Conservation (phyloP, 2,329 filamentous ascomycete genomes). For the Dryadomyces quercus-mongolicae region DNA sequence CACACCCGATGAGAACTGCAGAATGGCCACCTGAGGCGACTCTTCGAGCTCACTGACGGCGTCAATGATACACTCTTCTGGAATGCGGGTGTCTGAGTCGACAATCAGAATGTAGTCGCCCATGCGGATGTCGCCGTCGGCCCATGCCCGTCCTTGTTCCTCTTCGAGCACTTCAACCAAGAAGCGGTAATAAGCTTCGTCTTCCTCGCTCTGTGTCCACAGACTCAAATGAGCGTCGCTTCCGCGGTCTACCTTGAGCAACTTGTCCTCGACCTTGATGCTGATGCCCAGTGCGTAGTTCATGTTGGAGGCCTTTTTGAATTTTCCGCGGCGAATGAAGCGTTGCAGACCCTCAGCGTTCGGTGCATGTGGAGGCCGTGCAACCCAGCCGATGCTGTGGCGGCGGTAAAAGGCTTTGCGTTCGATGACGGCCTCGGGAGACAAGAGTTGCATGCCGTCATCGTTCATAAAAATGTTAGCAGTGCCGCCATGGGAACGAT, state of each 20-base stretch:
- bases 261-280: slow-evolving; percentile 58
- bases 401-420: slow-evolving; percentile 58
- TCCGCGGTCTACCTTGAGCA: slow-evolving; percentile 36
- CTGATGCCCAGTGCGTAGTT: slow-evolving; percentile 58
- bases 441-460: slow-evolving; percentile 58
- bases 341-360: slow-evolving; percentile 34
- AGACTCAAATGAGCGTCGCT: too few relatives aligned
- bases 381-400: slow-evolving; percentile 58
- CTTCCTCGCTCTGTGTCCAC: slow-evolving; percentile 60
- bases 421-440: slow-evolving; percentile 46
- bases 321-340: slow-evolving; percentile 52
- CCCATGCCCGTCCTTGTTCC: slow-evolving; percentile 56
- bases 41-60: slow-evolving; percentile 74
- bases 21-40: slow-evolving; percentile 64
- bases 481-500: slow-evolving; percentile 65
- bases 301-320: slow-evolving; percentile 64
- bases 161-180: slow-evolving; percentile 56
- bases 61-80: slow-evolving; percentile 64
- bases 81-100: slow-evolving; percentile 70
- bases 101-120: slow-evolving; percentile 74
- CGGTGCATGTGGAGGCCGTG: slow-evolving; percentile 44
- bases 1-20: slow-evolving; percentile 67
- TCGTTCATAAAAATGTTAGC: slow-evolving; percentile 70
- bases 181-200: slow-evolving; percentile 50
- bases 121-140: slow-evolving; percentile 76